These are phyloP conservation scores for Cladorrhinum sp. DNA, from an alignment of 2,329 filamentous ascomycete genomes.

Conservation along the genomic window DNA sequence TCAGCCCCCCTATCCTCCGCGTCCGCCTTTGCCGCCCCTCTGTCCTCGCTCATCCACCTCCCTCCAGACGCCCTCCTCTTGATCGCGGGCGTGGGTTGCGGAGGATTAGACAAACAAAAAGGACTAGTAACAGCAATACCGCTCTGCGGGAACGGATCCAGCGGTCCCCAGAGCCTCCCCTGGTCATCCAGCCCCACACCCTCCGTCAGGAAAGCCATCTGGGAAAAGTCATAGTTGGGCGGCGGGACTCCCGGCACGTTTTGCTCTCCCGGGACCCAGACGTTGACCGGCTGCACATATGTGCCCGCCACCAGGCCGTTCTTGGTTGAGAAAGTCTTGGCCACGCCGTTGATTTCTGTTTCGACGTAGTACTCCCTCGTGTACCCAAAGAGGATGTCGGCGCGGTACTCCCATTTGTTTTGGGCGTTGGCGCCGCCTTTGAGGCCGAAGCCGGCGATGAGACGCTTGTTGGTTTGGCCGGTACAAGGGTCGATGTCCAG, in stretches of 20 bases:
- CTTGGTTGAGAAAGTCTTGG: slow-evolving; percentile 31
- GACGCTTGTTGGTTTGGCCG: slow-evolving; percentile 32
- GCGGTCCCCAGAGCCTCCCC: slow-evolving; percentile 36
- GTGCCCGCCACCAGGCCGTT: slow-evolving; percentile 35
- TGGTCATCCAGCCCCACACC: slow-evolving; percentile 35
- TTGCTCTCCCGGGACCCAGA: slow-evolving; percentile 36
- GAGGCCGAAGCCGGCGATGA: slow-evolving; percentile 33
- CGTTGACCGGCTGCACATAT: slow-evolving; percentile 36
- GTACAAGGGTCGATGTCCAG: slow-evolving; percentile 38
- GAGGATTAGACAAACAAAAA: slow-evolving; percentile 31
- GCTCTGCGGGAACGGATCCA: too few relatives aligned
- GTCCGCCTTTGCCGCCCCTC: background rate
- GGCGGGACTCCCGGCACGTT: slow-evolving; percentile 35
- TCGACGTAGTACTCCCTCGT: slow-evolving; percentile 36
- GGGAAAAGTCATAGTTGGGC: slow-evolving; percentile 34
- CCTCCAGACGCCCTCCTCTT: background rate
- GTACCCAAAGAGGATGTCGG: slow-evolving; percentile 33
- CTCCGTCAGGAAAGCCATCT: slow-evolving; percentile 35
- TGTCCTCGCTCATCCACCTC: background rate
- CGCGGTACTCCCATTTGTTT: slow-evolving; percentile 38
- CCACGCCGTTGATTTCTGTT: slow-evolving; percentile 34
- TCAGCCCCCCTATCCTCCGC: background rate
- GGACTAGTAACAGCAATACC: too few relatives aligned
- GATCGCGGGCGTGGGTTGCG: slow-evolving; percentile 6
- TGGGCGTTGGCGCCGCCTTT: slow-evolving; percentile 34